These are phyloP conservation scores for Pseudogymnoascus sp. DNA, from an alignment of 2,329 filamentous ascomycete genomes.

Conservation along the genomic window DNA sequence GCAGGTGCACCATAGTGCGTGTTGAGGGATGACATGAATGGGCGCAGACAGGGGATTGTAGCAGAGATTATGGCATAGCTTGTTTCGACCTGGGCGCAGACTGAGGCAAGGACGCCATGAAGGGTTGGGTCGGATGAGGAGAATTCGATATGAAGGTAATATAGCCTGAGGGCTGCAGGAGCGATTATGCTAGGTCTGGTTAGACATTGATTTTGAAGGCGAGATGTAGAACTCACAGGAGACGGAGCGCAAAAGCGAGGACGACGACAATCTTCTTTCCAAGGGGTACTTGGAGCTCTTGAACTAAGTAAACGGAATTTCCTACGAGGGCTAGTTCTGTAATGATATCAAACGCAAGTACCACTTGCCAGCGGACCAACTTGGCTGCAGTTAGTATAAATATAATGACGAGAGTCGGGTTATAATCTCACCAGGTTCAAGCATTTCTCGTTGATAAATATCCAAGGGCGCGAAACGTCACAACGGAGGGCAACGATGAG, in stretches of 20 bases:
- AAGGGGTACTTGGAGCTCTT: slow-evolving; percentile 32
- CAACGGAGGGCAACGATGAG: slow-evolving; percentile 37
- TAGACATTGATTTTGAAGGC: background rate
- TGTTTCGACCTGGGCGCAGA: slow-evolving; percentile 36
- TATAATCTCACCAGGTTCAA: slow-evolving; percentile 25
- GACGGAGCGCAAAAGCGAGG: slow-evolving; percentile 35
- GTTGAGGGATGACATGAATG: slow-evolving; percentile 34
- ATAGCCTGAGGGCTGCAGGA: slow-evolving; percentile 32
- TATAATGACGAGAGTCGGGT: background rate
- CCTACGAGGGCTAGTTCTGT: slow-evolving; percentile 33
- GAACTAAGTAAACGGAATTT: slow-evolving; percentile 32
- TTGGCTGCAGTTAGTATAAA: slow-evolving; percentile 13
- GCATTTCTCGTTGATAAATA: slow-evolving; percentile 27
- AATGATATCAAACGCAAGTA: slow-evolving; percentile 34
- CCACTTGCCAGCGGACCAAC: slow-evolving; percentile 33
- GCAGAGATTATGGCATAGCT: slow-evolving; percentile 35
- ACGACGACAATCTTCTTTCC: slow-evolving; percentile 34
- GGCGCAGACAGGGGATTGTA: slow-evolving; percentile 37
- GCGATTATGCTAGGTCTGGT: slow-evolving; percentile 32
- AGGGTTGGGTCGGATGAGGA: slow-evolving; percentile 32
- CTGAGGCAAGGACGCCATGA: slow-evolving; percentile 28
- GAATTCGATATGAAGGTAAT: slow-evolving; percentile 29
- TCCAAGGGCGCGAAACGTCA: slow-evolving; percentile 32
- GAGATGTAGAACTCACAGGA: slow-evolving; percentile 28
- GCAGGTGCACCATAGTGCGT: slow-evolving; percentile 28